These are phyloP conservation scores for Amniculicola lignicola DNA, from an alignment of 495 filamentous ascomycete genomes.

Conservation along the genomic window DNA sequence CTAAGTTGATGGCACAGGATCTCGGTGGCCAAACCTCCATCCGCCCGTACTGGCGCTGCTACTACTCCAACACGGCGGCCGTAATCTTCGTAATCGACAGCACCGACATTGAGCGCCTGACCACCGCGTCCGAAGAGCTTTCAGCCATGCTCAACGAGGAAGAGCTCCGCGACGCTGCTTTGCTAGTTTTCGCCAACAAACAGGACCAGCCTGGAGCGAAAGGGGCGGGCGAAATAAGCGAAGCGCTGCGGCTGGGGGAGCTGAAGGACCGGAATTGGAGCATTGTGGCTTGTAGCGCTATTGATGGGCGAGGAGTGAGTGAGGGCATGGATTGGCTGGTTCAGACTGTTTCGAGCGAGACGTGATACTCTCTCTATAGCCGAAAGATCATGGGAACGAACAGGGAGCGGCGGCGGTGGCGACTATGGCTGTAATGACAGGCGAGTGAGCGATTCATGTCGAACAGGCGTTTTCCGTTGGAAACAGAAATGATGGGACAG, in stretches of 20 bases:
- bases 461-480: too few relatives aligned
- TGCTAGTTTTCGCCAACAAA: constrained; percentile 98
- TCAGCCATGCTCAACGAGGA: constrained; percentile 96
- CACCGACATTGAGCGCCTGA: constrained; percentile 91
- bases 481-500: too few relatives aligned
- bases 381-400: too few relatives aligned
- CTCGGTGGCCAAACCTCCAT: constrained; percentile 93
- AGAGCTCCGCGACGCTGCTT: constrained; percentile 84
- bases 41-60: constrained; percentile 97
- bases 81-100: constrained; percentile 98
- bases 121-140: constrained; percentile 88
- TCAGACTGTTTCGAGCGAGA: constrained; percentile 1
- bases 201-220: constrained; percentile 97
- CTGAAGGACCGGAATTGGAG: constrained; percentile 97
- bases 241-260: constrained; percentile 84
- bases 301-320: constrained; percentile 87
- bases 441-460: too few relatives aligned
- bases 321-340: constrained; percentile 99
- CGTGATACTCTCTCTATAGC: too few relatives aligned
- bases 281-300: constrained; percentile 93
- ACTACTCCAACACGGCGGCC: constrained; percentile 98
- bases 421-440: too few relatives aligned
- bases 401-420: too few relatives aligned
- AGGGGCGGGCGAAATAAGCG: constrained; percentile 93
- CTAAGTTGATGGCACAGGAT: constrained; percentile 56